Evolutionary conservation across 2,329 filamentous ascomycete genomes (phyloP), one percentile per base, ranked within the genome.

Genomic region (Raffaelea ambrosiae): DNA sequence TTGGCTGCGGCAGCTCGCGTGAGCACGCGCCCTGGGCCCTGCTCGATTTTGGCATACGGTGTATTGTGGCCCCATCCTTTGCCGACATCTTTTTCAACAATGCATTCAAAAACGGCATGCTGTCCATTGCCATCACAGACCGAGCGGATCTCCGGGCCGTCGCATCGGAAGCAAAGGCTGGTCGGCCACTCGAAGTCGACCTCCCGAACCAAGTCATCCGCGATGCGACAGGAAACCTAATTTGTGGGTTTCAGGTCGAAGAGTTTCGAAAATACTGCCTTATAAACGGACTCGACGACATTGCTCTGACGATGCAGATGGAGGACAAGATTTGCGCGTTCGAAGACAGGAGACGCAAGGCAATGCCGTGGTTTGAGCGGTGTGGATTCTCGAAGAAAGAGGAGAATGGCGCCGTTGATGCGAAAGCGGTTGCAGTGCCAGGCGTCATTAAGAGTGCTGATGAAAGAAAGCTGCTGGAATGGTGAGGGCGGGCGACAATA

Each of bases 91-190:
- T 96, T 81, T 94, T 91, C 80, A 96, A 95, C 80, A 98, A 98
- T 75, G 93, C 86, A n/a, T 97, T 96, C 79, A 97, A 98, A 78
- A 98, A 98, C 72, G 91, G 91, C 71, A 97, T 97, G 93, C 74
- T 97, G 54, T 90, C 91, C 43, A 81, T 97, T 52, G 69, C 76
- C 50, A 85, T 97, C 61, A 70, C 76, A 29, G 81, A 91, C 64
- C 67, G 80, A 54, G 72, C 68, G 1, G 74, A 78, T 29, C 71
- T 96, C 4, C 74, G 85, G 40, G 74, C 74, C 52, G 82, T 97
- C 54, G 83, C 86, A 33, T 79, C 74, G 21, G 87, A 94, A 66
- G 90, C 89, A 31, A 75, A 75, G 35, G 85, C 86, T 3, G 88
- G 88, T 49, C 77, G 77, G 50, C 89, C 96, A 65, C 72, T 97